A percentile compares a stretch with the other conserved stretches of the same genome.
These are phyloP conservation scores for Ilex asprella DNA, from an alignment of 257 asterid species.

Conservation along the genomic window DNA sequence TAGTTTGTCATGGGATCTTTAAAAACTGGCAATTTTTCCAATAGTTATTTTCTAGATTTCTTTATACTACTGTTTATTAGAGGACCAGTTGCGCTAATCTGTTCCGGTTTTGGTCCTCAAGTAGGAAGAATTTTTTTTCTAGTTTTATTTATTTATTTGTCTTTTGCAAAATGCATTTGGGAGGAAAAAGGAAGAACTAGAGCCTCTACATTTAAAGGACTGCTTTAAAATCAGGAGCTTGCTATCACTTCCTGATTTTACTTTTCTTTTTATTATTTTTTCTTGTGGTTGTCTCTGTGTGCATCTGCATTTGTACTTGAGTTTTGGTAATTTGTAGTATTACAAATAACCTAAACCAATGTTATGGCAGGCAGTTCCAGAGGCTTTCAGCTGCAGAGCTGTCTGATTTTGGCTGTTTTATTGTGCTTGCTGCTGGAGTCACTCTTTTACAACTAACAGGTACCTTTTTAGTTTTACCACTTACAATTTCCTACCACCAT, in stretches of 20 bases:
- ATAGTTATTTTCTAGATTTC: no score
- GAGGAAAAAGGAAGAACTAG: neutral
- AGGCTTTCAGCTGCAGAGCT: constrained; percentile 83
- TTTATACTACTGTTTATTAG: no score
- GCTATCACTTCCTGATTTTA: neutral
- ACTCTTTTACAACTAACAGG: constrained; percentile 90
- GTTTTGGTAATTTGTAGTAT: constrained; percentile 11
- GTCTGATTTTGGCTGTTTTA: constrained; percentile 83
- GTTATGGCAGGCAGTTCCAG: constrained; percentile 96
- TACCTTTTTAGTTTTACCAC: constrained; percentile 6
- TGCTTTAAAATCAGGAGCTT: no score
- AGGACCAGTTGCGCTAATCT: neutral
- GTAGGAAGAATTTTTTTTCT: neutral
- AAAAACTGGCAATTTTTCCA: no score
- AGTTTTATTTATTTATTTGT: neutral
- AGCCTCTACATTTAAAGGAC: neutral
- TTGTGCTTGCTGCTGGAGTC: constrained; percentile 67
- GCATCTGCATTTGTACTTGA: neutral
- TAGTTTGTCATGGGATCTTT: no score
- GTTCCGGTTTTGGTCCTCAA: neutral
- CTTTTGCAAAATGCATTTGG: neutral
- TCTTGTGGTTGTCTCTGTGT: neutral
- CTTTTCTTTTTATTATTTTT: neutral
- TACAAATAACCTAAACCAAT: constrained; percentile 51
- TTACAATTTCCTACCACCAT: neutral